Base-by-base conservation (phyloP, 768 basidiomycete genomes). In the Xanthoconium purpureum region DNA sequence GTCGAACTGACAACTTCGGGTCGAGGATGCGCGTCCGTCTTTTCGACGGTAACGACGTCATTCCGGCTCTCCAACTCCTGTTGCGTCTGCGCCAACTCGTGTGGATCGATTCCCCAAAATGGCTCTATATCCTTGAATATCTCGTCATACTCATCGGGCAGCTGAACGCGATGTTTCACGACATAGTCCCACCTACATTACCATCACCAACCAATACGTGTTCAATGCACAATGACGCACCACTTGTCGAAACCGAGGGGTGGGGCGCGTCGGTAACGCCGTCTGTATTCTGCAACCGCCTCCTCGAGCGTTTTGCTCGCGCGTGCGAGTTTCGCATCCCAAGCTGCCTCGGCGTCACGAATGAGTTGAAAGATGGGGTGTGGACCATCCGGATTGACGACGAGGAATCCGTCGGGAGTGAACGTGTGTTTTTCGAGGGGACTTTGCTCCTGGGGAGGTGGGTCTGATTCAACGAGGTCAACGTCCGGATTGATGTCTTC, bases 101-200 rank as follows among this genome's bases (percentile, higher is more conserved):
- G n/a, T 0, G 75, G 74, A 35, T 67, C 60, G 46, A 79, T 61
- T 0, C 72, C 77, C 67, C 68, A 74, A 60, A 68, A 76, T 0
- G 73, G 71, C 28, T 71, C 68, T 10, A 78, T 55, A 50, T 77
- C 71, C 8, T 65, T 58, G 52, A 68, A 61, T 47, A 79, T 78
- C 56, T 77, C 76, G 62, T 80, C 78, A 46, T 80, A 80, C 52
- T 80, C 78, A 56, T 80, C 79, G 15, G 73, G 74, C 1, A 80
- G 67, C 42, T 71, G 73, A 2, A 80, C 71, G 30, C 71, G 57
- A 56, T 80, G 59, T 48, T 61, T 59, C n/a, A 69, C 65, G 7
- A 74, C 74, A 54, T 76, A 80, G 20, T 69, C 58, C 78, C 77
- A 80, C 77, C 77, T 72, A 15, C 15, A 37, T 44, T 3, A 15